A percentile compares a stretch with the other conserved stretches of the same genome.
These are phyloP conservation scores for Phoma sp. DNA, from an alignment of 2,329 filamentous ascomycete species.

Conservation along the genomic window DNA sequence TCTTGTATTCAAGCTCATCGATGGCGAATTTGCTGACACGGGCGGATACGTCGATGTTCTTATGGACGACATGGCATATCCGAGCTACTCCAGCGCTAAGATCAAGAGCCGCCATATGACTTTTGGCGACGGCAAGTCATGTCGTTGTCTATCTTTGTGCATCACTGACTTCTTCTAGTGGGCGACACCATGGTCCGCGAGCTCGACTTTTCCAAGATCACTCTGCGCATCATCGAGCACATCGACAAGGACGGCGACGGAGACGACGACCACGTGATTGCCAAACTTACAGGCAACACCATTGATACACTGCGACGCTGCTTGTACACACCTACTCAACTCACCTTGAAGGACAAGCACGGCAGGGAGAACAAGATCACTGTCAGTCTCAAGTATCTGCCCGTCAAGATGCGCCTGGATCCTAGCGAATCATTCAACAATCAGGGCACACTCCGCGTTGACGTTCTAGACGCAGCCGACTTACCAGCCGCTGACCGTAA, in stretches of 20 bases:
- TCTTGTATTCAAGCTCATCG: conserved; percentile 91
- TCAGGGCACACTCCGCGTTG: conserved; percentile 93
- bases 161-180: conserved; percentile 53
- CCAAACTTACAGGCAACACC: conserved; percentile 83
- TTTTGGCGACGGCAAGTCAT: conserved; percentile 75
- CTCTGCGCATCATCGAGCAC: conserved; percentile 83
- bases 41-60: conserved; percentile 83
- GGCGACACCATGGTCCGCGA: conserved; percentile 96
- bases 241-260: conserved; percentile 74
- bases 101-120: conserved; percentile 71
- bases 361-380: conserved; percentile 80
- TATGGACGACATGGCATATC: conserved; percentile 94
- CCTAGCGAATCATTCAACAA: conserved; percentile 98
- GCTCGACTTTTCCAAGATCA: conserved; percentile 94
- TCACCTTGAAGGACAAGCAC: conserved; percentile 79
- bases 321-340: conserved; percentile 86
- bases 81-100: conserved; percentile 82
- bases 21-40: conserved; percentile 79
- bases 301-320: conserved; percentile 87
- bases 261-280: conserved; percentile 75
- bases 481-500: conserved; percentile 95
- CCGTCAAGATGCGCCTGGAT: conserved; percentile 91
- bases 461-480: conserved; percentile 83
- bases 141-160: neutral
- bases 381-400: conserved; percentile 93